Percentiles rank a stretch among this genome's conserved stretches.
Conservation (phyloP, 2,329 filamentous ascomycete genomes). For the Sclerotiophoma versabilis region DNA sequence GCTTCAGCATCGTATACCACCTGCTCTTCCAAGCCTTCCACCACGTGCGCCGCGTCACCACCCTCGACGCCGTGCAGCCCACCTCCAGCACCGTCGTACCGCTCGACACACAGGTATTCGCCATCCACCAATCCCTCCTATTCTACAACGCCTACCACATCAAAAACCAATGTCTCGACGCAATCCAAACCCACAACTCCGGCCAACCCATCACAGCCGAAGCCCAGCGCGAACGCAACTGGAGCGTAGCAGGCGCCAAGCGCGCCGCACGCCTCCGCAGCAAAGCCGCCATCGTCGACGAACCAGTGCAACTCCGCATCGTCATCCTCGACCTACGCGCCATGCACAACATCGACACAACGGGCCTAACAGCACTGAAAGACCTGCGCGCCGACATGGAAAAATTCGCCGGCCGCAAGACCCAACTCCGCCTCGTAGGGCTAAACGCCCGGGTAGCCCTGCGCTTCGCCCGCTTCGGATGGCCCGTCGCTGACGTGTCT, state of each 20-base stretch:
- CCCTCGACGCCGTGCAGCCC: conserved; percentile 20
- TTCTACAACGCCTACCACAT: conserved; percentile 67
- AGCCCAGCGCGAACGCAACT: conserved; percentile 55
- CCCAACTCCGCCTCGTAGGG: conserved; percentile 59
- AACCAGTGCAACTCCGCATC: conserved; percentile 53
- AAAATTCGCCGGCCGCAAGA: conserved; percentile 57
- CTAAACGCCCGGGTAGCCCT: conserved; percentile 52
- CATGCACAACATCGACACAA: conserved; percentile 63
- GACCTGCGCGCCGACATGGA: conserved; percentile 59
- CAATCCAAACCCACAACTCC: conserved; percentile 57
- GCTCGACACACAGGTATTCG: conserved; percentile 63
- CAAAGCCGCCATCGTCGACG: conserved; percentile 48
- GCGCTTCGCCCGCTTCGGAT: conserved; percentile 46
- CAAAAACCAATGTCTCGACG: conserved; percentile 59
- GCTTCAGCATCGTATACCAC: conserved; percentile 58
- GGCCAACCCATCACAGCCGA: conserved; percentile 49
- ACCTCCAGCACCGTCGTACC: conserved; percentile 35
- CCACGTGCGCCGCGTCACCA: conserved; percentile 39
- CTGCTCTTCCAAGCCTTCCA: conserved; percentile 66
- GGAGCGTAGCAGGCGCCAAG: conserved; percentile 62
- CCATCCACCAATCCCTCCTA: conserved; percentile 64
- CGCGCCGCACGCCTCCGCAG: conserved; percentile 57
- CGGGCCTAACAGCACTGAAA: conserved; percentile 58
- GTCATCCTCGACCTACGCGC: conserved; percentile 62
- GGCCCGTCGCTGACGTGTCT: conserved; percentile 28